Evolutionary conservation across 2,329 filamentous ascomycete species (phyloP).

Genomic region (Fonsecaea erecta): DNA sequence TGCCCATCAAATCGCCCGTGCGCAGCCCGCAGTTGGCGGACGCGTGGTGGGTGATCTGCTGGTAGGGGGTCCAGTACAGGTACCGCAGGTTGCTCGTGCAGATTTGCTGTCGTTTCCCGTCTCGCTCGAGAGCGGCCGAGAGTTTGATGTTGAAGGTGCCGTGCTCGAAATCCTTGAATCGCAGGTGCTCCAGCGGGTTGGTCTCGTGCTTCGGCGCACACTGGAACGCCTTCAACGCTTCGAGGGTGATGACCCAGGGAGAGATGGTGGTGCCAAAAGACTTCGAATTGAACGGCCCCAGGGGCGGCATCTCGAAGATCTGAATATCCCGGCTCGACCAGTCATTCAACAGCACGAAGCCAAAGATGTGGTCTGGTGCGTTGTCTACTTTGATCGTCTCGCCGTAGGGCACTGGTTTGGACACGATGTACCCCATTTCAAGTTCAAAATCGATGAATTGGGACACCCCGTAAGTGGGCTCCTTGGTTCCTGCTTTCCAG

Average conservation of each 20-base stretch:
- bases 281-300: slow-evolving; percentile 65
- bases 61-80: slow-evolving; percentile 40
- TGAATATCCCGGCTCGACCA: slow-evolving; percentile 61
- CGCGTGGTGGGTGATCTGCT: slow-evolving; percentile 37
- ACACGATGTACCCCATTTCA: slow-evolving; percentile 55
- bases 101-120: slow-evolving; percentile 34
- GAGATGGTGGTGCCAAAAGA: slow-evolving; percentile 63
- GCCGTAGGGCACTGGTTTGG: slow-evolving; percentile 47
- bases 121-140: slow-evolving; percentile 21
- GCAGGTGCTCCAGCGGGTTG: slow-evolving; percentile 23
- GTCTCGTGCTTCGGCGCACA: slow-evolving; percentile 22
- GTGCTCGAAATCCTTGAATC: slow-evolving; percentile 16
- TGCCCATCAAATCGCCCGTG: slow-evolving; percentile 39
- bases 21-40: slow-evolving; percentile 37
- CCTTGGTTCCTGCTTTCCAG: slow-evolving; percentile 11
- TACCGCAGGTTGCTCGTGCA: slow-evolving; percentile 37
- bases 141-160: slow-evolving; percentile 30
- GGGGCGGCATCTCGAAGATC: slow-evolving; percentile 63
- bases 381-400: slow-evolving; percentile 47
- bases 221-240: slow-evolving; percentile 53
- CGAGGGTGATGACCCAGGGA: slow-evolving; percentile 64
- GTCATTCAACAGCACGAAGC: slow-evolving; percentile 55
- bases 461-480: slow-evolving; percentile 59
- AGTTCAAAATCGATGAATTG: slow-evolving; percentile 61
- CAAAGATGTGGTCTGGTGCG: slow-evolving; percentile 63